These are phyloP conservation scores for Stachybotrys elegans DNA, from an alignment of 2,329 filamentous ascomycete species.

Conservation along the genomic window DNA sequence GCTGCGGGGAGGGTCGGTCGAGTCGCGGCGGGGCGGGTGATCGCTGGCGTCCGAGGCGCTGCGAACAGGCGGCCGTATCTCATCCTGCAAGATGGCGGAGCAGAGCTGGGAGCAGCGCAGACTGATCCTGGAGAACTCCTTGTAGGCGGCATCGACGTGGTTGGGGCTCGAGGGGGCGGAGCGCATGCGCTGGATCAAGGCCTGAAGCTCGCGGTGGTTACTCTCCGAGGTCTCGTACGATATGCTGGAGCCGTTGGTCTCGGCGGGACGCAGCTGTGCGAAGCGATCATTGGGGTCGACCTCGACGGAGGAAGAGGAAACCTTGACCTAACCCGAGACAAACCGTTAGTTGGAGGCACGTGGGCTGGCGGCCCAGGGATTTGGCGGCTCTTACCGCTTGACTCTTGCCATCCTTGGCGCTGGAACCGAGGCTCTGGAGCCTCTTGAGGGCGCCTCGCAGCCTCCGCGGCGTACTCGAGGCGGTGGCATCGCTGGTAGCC, in stretches of 20 bases:
- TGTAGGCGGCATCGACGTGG: slow-evolving; percentile 38
- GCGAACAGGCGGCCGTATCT: slow-evolving; percentile 24
- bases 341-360: too few species aligned
- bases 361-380: too few species aligned
- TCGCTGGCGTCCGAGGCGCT: slow-evolving; percentile 14
- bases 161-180: slow-evolving; percentile 24
- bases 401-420: too few species aligned
- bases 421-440: too few species aligned
- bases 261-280: slow-evolving; percentile 16
- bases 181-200: slow-evolving; percentile 29
- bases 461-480: not conserved
- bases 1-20: slow-evolving; percentile 25
- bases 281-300: slow-evolving; percentile 21
- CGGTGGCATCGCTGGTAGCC: not conserved
- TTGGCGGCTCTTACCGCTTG: too few species aligned
- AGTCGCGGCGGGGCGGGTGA: slow-evolving; percentile 19
- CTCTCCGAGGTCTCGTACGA: slow-evolving; percentile 23
- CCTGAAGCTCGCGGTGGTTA: slow-evolving; percentile 28
- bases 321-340: too few species aligned
- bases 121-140: slow-evolving; percentile 36
- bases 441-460: too few species aligned
- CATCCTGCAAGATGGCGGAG: slow-evolving; percentile 32
- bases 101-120: slow-evolving; percentile 36
- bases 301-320: slow-evolving; percentile 12
- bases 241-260: slow-evolving; percentile 16